Evolutionary conservation across 192 early-diverging fungal species (phyloP).

Genomic region (Haplosporangium gracile): DNA sequence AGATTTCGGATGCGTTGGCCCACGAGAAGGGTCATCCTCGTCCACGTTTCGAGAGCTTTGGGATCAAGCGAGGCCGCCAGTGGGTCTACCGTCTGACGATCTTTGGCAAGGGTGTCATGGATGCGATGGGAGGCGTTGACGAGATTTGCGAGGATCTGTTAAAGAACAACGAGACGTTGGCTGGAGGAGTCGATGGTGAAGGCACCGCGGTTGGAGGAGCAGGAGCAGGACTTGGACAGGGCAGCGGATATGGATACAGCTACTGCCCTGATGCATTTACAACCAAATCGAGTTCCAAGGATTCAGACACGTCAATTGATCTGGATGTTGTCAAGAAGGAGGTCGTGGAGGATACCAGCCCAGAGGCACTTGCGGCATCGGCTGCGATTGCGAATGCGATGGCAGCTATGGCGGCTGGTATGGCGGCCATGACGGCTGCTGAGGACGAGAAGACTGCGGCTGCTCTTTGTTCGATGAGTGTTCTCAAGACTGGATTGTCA

Average conservation of each 20-base stretch:
- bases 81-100: slow-evolving; percentile 52
- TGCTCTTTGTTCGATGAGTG: background rate
- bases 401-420: slow-evolving; percentile 52
- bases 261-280: slow-evolving; percentile 23
- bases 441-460: slow-evolving; percentile 40
- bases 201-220: slow-evolving; percentile 25
- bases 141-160: slow-evolving; percentile 49
- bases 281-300: background rate
- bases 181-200: slow-evolving; percentile 27
- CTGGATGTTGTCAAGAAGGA: background rate
- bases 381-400: slow-evolving; percentile 52
- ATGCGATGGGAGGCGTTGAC: slow-evolving; percentile 55
- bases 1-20: slow-evolving; percentile 52
- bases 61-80: slow-evolving; percentile 48
- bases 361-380: slow-evolving; percentile 28
- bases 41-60: slow-evolving; percentile 54
- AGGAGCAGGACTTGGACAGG: slow-evolving; percentile 48
- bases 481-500: background rate
- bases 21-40: slow-evolving; percentile 55
- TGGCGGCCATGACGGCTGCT: slow-evolving; percentile 43
- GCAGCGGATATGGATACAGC: slow-evolving; percentile 51
- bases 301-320: background rate
- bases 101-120: slow-evolving; percentile 49
- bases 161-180: slow-evolving; percentile 41
- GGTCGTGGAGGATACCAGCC: slow-evolving; percentile 18